phyloP scores from a whole-genome alignment of 306 rosid genomes.

The Fragaria vesca region DNA sequence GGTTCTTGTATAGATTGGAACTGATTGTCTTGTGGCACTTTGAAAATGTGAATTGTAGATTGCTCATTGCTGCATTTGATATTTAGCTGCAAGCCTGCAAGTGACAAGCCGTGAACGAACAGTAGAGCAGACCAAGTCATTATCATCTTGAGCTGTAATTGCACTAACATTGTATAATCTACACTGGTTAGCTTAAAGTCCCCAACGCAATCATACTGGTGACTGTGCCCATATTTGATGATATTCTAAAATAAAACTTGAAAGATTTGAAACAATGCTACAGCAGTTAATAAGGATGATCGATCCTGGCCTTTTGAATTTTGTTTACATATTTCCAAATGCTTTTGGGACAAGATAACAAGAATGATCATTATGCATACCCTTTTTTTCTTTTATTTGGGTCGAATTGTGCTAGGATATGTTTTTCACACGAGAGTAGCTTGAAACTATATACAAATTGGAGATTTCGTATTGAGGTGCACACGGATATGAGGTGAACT shows the following conservation, averaged over 20 bases:
- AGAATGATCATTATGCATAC: neutral
- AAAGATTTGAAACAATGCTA: neutral
- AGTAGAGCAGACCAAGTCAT: conserved; percentile 6
- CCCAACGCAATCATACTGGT: neutral
- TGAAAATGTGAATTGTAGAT: neutral
- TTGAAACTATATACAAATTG: neutral
- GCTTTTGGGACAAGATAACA: neutral
- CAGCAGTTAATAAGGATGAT: neutral
- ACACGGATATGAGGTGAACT: neutral
- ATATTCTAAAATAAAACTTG: neutral
- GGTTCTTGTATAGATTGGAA: neutral
- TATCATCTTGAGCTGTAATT: conserved; percentile 16
- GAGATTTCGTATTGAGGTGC: neutral
- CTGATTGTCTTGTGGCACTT: neutral
- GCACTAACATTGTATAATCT: neutral
- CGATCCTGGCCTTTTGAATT: neutral
- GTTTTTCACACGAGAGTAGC: neutral
- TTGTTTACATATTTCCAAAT: neutral
- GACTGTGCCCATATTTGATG: neutral
- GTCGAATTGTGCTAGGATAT: neutral
- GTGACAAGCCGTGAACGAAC: conserved; percentile 8
- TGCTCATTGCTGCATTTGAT: neutral
- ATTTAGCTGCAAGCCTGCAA: neutral
- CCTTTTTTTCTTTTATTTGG: neutral
- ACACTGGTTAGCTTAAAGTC: neutral